Evolutionary conservation across 2,329 filamentous ascomycete genomes (phyloP), one percentile per base, ranked within the genome.

Genomic region (Phialophora expanda): DNA sequence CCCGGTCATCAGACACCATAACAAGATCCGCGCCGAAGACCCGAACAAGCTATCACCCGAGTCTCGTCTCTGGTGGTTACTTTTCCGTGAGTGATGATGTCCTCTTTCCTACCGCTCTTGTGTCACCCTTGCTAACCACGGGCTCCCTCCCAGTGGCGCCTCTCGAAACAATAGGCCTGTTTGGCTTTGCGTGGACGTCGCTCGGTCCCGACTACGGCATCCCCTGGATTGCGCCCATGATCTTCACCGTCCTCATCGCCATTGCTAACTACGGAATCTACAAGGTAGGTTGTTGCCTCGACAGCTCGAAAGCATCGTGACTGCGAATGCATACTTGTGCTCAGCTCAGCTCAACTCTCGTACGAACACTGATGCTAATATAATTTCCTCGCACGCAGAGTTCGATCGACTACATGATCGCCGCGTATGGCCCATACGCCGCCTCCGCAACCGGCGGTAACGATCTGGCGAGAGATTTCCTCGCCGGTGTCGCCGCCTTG

Each of bases 401-500:
- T 85, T 87, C 86, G 1, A 87, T 89, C 71, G 87, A 89, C 74
- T 89, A 89, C 75, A 88, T 89, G 83, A 86, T 89, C 56, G 86
- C 85, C 26, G 83, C 86, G 0, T 90, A 90, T 71, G 87, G 87
- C 0, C 83, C 84, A 0, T 89, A 87, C 73, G 82, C 87, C 0
- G 87, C 87, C 14, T 88, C 86, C 0, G 87, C 87, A 1, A 89
- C 87, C 0, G 87, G 87, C 26, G 87, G 87, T 8, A 89, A 90
- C 70, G 87, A 85, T 34, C 86, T 89, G 62, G 84, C 86, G 7
- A 81, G 87, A 51, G 87, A 89, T 69, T 84, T 89, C 71, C 77
- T 89, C 2, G 86, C 87, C 0, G 87, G 87, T 56, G 76, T 88
- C 28, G 81, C 86, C 11, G 86, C 86, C 1, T 79, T 88, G 73